Evolutionary conservation across 2,329 filamentous ascomycete genomes (phyloP).

Genomic region (Sarocladium brachiariae): DNA sequence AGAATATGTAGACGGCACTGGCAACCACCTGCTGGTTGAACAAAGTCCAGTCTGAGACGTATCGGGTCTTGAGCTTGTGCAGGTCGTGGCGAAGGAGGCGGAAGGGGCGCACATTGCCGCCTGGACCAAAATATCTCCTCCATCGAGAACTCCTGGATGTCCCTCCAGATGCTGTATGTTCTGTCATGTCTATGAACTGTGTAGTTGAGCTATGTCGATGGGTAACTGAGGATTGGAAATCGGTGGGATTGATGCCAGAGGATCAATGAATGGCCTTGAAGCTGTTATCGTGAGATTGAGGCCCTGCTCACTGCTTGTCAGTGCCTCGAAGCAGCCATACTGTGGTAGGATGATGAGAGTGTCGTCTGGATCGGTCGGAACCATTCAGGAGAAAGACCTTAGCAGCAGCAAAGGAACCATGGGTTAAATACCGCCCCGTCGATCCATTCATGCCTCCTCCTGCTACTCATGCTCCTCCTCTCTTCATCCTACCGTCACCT

Average conservation of each 20-base stretch:
- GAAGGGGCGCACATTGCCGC: constrained; percentile 42
- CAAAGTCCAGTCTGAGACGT: constrained; percentile 45
- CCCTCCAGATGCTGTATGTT: neutral
- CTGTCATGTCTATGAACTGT: neutral
- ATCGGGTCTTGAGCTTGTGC: constrained; percentile 37
- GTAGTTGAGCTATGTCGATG: neutral
- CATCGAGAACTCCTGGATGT: constrained; percentile 1
- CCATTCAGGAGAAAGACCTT: too few relatives aligned
- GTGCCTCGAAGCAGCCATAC: neutral
- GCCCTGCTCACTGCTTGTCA: neutral
- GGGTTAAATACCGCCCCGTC: too few relatives aligned
- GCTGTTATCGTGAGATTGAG: neutral
- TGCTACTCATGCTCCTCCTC: too few relatives aligned
- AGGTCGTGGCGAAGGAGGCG: constrained; percentile 45
- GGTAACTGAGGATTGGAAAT: neutral
- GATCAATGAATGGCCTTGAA: neutral
- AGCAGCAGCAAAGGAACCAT: too few relatives aligned
- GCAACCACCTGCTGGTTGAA: constrained; percentile 61
- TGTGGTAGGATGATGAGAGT: too few relatives aligned
- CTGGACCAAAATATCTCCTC: constrained; percentile 22
- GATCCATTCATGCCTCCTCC: too few relatives aligned
- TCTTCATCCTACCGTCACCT: too few relatives aligned
- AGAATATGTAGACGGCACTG: constrained; percentile 59
- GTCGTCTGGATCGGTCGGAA: too few relatives aligned
- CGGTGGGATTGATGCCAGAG: neutral